Base-by-base conservation (phyloP, 345 rosid species). In the Acer yangbiense region DNA sequence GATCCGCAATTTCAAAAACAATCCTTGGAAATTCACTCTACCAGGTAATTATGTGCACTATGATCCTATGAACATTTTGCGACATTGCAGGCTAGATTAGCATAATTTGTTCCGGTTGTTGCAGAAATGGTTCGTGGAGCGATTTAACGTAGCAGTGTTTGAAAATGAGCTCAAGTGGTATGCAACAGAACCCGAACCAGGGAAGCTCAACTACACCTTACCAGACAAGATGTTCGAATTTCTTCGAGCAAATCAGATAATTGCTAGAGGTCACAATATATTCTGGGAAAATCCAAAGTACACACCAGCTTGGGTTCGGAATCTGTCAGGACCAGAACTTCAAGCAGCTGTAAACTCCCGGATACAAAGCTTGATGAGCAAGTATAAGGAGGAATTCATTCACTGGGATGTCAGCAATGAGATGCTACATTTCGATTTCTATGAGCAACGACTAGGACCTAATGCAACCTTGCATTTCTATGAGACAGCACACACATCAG, bases 81-180 rank as follows among this genome's bases (percentile, higher is more conserved):
- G 61, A 74, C 70, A 25, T 21, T 13, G 17, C 43, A 27, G 41
- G 46, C 7, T 32, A 44, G 11, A 74, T 17, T 46, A 65, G 27
- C 17, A 1, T 2, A 7, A 12, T 35, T 35, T 50, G 7, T 43
- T 32, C 41, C 48, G 6, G 43, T 60, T 55, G 74, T 60, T 55
- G 1, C 83, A 93, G 99, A 81, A 88, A 9, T 92, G 99, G 98
- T 93, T 93, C 66, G 85, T 83, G 21, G 85, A 92, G 84, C 76
- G 99, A 85, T 93, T 95, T 80, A 92, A 92, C 72, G 91, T 94
- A 8, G 93, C 95, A 8, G 98, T 95, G 11, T 93, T 92, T 9
- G 97, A 95, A 80, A 92, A 93, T 72, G 98, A 95, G 75, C 91
- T 93, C 4, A 93, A 95, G 74, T 95, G 98, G 98, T 88, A 90